phyloP scores from a whole-genome alignment of 257 asterid species.

The Ballota nigra region DNA sequence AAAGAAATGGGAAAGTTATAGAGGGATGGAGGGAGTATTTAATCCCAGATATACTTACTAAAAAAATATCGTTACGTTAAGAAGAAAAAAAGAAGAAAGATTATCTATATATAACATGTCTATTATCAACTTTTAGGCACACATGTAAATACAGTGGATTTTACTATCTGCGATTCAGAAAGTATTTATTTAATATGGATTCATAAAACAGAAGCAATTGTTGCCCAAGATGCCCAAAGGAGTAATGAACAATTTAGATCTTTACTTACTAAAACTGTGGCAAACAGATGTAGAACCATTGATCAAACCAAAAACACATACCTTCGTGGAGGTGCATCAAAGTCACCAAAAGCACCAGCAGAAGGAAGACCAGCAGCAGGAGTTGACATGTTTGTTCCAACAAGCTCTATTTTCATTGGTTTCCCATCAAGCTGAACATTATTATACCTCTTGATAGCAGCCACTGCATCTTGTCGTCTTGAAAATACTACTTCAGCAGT shows the following conservation, averaged over 20 bases:
- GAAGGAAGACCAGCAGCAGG: constrained; percentile 29
- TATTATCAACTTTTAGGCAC: not conserved
- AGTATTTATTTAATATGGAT: not conserved
- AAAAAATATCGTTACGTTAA: no score
- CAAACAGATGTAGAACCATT: not conserved
- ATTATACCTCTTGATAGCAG: constrained; percentile 60
- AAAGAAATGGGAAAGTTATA: no score
- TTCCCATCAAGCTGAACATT: constrained; percentile 68
- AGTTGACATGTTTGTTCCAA: constrained; percentile 42
- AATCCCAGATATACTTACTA: not conserved
- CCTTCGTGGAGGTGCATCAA: constrained; percentile 44
- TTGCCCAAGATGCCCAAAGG: not conserved
- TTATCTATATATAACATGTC: not conserved
- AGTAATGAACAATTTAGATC: not conserved
- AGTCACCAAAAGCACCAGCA: constrained; percentile 35
- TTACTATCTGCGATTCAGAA: not conserved
- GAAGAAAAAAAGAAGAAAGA: not conserved
- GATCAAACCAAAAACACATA: constrained; percentile 21
- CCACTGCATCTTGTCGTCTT: constrained; percentile 67
- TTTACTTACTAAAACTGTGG: not conserved
- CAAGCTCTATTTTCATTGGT: constrained; percentile 63
- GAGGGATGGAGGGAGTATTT: no score
- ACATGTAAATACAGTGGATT: not conserved
- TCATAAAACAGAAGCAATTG: not conserved
- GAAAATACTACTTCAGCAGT: constrained; percentile 84